Base-by-base conservation (phyloP, 305 asterid species). In the Striga hermonthica region DNA sequence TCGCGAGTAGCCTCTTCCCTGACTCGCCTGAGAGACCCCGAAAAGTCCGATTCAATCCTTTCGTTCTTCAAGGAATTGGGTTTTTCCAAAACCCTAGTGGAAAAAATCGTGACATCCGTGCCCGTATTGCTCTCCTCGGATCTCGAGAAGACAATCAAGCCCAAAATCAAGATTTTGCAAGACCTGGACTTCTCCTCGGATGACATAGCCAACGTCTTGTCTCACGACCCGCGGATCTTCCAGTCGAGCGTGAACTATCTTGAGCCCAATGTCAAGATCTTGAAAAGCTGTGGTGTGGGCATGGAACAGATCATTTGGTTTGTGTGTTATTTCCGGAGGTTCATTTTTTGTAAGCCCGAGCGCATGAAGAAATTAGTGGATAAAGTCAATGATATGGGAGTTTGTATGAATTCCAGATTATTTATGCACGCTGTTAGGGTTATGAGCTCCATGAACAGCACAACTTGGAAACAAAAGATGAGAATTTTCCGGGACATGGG, bases 261-360 rank as follows among this genome's bases (percentile, higher is more conserved):
- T 66, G 31, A 73, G 3, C 76, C 76, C 0, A 75, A 65, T 65
- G 15, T 65, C 1, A 34, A 65, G 6, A 4, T 65, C 53, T 16
- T 65, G 43, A 54, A 28, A 66, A 70, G 64, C 57, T 70, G 74
- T 13, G 83, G 83, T 10, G 40, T 79, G 28, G 62, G 43, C n/a
- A 44, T 22, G 65, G 47, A 59, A 13, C 70, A 70, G 56, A 57
- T 72, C 13, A 39, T 44, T 7, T 14, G 16, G 43, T 9, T 5
- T 11, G 35, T 75, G 39, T 62, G 54, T 59, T 11, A 8, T 12
- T 31, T 9, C 64, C 78, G 76, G 3, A 75, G 76, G 45, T 57
- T 79, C 58, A 10, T 73, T 47, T 43, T 67, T 66, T 11, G 28
- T 7, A 65, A 31, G 43, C 70, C 62, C 5, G 62, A 65, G 16